These are phyloP conservation scores for Blepharisma japonicum DNA, from an alignment of 73 alveolate genomes.

Conservation along the genomic window DNA sequence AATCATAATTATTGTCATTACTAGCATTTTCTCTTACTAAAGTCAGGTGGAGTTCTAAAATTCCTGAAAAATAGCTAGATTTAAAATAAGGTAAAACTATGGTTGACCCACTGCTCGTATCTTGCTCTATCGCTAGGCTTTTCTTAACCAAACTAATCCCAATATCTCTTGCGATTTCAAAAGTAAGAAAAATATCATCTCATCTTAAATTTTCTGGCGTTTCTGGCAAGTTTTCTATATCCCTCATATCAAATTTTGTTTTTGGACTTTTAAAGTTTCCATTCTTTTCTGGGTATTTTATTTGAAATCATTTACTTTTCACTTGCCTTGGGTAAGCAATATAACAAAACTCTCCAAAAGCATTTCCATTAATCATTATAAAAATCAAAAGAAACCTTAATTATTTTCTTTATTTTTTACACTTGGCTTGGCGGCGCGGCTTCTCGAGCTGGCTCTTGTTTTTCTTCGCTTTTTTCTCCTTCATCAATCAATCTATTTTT, in stretches of 20 bases:
- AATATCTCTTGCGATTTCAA: background rate
- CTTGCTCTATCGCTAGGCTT: background rate
- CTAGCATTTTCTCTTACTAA: background rate
- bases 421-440: too few relatives aligned
- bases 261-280: slow-evolving; percentile 15
- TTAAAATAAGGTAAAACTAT: background rate
- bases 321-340: too few relatives aligned
- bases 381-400: too few relatives aligned
- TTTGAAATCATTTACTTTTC: too few relatives aligned
- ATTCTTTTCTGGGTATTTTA: background rate
- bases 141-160: background rate
- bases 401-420: too few relatives aligned
- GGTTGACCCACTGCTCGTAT: background rate
- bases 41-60: slow-evolving; percentile 9
- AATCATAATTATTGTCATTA: background rate
- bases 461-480: background rate
- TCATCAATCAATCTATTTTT: background rate
- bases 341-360: too few relatives aligned
- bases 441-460: background rate
- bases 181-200: background rate
- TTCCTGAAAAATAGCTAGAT: background rate
- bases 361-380: too few relatives aligned
- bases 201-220: background rate
- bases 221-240: background rate
- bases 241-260: background rate